phyloP scores from a whole-genome alignment of 495 filamentous ascomycete species.

The Penicillium longicatenatum region DNA sequence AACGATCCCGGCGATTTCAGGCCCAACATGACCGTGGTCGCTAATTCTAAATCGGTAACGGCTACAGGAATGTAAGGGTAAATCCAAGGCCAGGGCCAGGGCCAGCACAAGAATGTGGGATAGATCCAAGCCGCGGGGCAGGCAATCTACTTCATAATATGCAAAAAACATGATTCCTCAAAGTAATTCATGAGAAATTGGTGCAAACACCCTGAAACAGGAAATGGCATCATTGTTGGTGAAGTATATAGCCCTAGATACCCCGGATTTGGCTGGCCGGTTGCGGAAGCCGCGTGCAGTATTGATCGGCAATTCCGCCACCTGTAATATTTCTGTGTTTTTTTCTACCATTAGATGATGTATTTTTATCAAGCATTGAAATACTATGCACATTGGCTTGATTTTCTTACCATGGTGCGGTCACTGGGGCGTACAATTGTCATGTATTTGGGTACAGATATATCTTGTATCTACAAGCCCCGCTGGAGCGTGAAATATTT shows the following conservation, averaged over 20 bases:
- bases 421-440: no score
- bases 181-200: background rate
- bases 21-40: slow-evolving; percentile 3
- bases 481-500: no score
- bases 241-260: background rate
- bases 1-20: slow-evolving; percentile 12
- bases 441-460: no score
- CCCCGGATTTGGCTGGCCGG: slow-evolving; percentile 15
- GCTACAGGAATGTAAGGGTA: slow-evolving; percentile 25
- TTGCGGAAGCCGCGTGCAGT: slow-evolving; percentile 19
- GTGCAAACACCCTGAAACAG: background rate
- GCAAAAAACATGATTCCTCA: background rate
- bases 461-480: no score
- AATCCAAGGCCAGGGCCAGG: slow-evolving; percentile 12
- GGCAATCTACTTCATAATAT: background rate
- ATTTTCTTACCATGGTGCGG: no score
- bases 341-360: background rate
- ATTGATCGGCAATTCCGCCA: background rate
- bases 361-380: background rate
- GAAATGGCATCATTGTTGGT: background rate
- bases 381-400: no score
- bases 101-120: slow-evolving; percentile 27
- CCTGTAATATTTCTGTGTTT: background rate
- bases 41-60: slow-evolving; percentile 15
- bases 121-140: slow-evolving; percentile 25